These are phyloP conservation scores for Mimosa bimucronata DNA, from an alignment of 306 rosid genomes.

Conservation along the genomic window DNA sequence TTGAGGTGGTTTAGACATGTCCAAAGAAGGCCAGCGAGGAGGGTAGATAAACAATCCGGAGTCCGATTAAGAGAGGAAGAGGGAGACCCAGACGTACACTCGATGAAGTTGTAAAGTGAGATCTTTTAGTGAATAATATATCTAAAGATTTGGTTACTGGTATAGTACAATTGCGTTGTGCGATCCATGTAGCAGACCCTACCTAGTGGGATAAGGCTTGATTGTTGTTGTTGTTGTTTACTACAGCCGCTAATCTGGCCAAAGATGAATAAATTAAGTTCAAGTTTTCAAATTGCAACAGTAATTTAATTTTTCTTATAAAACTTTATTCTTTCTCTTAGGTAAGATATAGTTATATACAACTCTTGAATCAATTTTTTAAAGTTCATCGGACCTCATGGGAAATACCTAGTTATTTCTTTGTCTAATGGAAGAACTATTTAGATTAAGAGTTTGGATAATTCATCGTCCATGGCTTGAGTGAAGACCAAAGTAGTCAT, in stretches of 20 bases:
- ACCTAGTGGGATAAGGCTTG: too few relatives aligned
- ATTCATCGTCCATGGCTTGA: constrained; percentile 59
- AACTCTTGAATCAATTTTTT: constrained; percentile 14
- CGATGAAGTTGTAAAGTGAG: too few relatives aligned
- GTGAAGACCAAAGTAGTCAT: constrained; percentile 98
- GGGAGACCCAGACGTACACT: too few relatives aligned
- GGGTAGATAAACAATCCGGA: too few relatives aligned
- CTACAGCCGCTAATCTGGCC: too few relatives aligned
- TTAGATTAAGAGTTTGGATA: constrained; percentile 74
- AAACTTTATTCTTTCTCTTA: constrained; percentile 6
- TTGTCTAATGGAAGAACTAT: constrained; percentile 83
- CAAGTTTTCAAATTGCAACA: constrained; percentile 5
- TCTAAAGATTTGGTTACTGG: constrained; percentile 80
- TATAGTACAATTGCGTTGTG: too few relatives aligned
- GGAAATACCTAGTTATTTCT: constrained; percentile 61
- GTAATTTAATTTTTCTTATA: too few relatives aligned
- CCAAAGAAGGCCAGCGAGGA: too few relatives aligned
- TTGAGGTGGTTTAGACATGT: too few relatives aligned
- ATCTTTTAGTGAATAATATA: constrained; percentile 55
- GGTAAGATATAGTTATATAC: not conserved
- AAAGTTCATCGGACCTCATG: not conserved
- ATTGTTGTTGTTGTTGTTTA: too few relatives aligned
- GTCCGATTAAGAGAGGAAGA: too few relatives aligned
- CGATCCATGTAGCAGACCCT: too few relatives aligned
- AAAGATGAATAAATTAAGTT: constrained; percentile 27